These are phyloP conservation scores for Heterobasidion annosum DNA, from an alignment of 1,284 basidiomycete genomes.

Conservation along the genomic window DNA sequence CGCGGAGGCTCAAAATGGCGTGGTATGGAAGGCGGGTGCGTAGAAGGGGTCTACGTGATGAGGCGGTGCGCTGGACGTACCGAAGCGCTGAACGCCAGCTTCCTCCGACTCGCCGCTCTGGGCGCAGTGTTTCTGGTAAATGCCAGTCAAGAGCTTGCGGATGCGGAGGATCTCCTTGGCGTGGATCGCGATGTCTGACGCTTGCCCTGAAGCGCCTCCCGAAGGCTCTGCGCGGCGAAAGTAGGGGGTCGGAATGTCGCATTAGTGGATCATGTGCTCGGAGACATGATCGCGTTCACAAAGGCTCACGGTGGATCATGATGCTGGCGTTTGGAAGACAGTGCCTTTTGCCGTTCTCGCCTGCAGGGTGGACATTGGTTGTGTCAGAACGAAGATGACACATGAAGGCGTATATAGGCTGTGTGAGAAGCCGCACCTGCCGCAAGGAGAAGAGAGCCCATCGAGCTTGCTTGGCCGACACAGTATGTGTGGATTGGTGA, in stretches of 20 bases:
- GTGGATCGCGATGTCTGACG: slow-evolving; percentile 90
- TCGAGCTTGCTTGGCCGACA: slow-evolving; percentile 86
- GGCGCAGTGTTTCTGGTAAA: slow-evolving; percentile 77
- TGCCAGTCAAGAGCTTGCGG: slow-evolving; percentile 70
- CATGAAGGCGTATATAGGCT: no score
- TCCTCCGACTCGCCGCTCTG: slow-evolving; percentile 55
- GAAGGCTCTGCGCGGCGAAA: slow-evolving; percentile 64
- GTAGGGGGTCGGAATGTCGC: neutral
- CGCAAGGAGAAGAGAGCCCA: slow-evolving; percentile 86
- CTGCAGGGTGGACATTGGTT: slow-evolving; percentile 16
- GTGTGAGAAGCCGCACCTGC: slow-evolving; percentile 40
- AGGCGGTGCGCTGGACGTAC: slow-evolving; percentile 30
- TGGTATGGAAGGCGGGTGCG: no score
- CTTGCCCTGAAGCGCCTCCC: slow-evolving; percentile 88
- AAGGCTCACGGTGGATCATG: slow-evolving; percentile 88
- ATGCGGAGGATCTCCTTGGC: slow-evolving; percentile 90
- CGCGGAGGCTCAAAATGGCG: slow-evolving; percentile 3
- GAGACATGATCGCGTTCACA: neutral
- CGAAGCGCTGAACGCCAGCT: slow-evolving; percentile 67
- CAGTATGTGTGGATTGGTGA: slow-evolving; percentile 93
- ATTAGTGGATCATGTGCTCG: neutral
- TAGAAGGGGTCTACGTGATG: no score
- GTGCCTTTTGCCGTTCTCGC: slow-evolving; percentile 80
- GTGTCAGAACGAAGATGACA: slow-evolving; percentile 4
- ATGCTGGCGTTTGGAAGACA: slow-evolving; percentile 87